A percentile compares a stretch with the other conserved stretches of the same genome.
phyloP scores from a whole-genome alignment of 2,329 filamentous ascomycete genomes.

The Pseudogymnoascus sp. region DNA sequence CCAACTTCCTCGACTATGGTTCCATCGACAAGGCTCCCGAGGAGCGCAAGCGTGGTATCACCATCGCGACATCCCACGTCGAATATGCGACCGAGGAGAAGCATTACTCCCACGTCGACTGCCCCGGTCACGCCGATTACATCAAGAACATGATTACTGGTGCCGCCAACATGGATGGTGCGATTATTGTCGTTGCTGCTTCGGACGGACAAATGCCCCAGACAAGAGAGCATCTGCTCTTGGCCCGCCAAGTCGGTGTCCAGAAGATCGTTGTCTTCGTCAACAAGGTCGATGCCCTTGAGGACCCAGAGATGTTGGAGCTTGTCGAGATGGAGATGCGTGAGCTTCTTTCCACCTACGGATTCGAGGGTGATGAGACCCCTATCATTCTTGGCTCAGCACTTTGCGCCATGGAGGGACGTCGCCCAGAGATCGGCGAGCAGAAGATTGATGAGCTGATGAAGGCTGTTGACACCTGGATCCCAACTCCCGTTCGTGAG shows the following conservation, averaged over 20 bases:
- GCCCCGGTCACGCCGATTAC: slow-evolving; percentile 99
- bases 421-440: slow-evolving; percentile 76
- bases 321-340: slow-evolving; percentile 99
- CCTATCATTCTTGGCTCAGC: slow-evolving; percentile 96
- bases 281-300: slow-evolving; percentile 97
- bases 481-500: slow-evolving; percentile 88
- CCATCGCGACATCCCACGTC: slow-evolving; percentile 96
- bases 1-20: slow-evolving; percentile 93
- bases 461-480: slow-evolving; percentile 85
- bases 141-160: slow-evolving; percentile 99
- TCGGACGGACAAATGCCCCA: slow-evolving; percentile 99
- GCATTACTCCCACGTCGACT: slow-evolving; percentile 99
- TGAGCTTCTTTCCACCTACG: slow-evolving; percentile 84
- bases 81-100: slow-evolving; percentile 91
- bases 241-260: slow-evolving; percentile 96
- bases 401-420: slow-evolving; percentile 83
- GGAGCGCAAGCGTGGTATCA: slow-evolving; percentile 99
- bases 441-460: slow-evolving; percentile 88
- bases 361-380: slow-evolving; percentile 96
- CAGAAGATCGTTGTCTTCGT: slow-evolving; percentile 98
- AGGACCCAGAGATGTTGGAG: slow-evolving; percentile 99
- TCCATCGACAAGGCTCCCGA: slow-evolving; percentile 98
- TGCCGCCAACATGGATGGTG: slow-evolving; percentile 98
- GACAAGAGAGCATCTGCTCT: slow-evolving; percentile 94
- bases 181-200: slow-evolving; percentile 96